A percentile compares a stretch with the other conserved stretches of the same genome.
These are phyloP conservation scores for Cyclostephanos invisitatus DNA, from an alignment of 108 stramenopile genomes.

Conservation along the genomic window DNA sequence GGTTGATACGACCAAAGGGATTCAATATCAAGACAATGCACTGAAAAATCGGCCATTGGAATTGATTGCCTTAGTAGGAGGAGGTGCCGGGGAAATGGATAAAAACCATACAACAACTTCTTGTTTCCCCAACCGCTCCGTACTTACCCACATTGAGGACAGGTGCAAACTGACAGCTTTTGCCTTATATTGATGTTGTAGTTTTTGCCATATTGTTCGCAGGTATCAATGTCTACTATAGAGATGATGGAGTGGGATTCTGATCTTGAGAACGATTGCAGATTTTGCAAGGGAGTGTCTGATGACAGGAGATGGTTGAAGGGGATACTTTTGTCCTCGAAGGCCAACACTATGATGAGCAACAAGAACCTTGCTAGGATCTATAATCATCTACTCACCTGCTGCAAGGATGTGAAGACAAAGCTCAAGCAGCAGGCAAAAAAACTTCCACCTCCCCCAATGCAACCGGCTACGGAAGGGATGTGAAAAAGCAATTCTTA, in stretches of 20 bases:
- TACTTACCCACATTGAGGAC: slow-evolving; percentile 12
- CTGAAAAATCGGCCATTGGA: slow-evolving; percentile 17
- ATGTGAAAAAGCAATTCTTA: slow-evolving; percentile 43
- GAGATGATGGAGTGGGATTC: slow-evolving; percentile 18
- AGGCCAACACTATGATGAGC: slow-evolving; percentile 22
- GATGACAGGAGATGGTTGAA: slow-evolving; percentile 14
- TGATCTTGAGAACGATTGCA: slow-evolving; percentile 15
- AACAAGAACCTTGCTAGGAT: slow-evolving; percentile 34
- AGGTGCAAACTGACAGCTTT: slow-evolving; percentile 24
- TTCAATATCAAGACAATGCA: slow-evolving; percentile 26
- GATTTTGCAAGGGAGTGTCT: slow-evolving; percentile 28
- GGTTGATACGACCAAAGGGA: slow-evolving; percentile 32
- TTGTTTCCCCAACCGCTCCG: slow-evolving; percentile 12
- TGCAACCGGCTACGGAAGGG: slow-evolving; percentile 26
- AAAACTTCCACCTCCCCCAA: slow-evolving; percentile 29
- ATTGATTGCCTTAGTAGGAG: slow-evolving; percentile 2
- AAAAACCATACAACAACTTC: slow-evolving; percentile 1
- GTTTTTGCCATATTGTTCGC: slow-evolving; percentile 22
- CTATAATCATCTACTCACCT: slow-evolving; percentile 15
- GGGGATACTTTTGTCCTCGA: slow-evolving; percentile 26
- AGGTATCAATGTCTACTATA: slow-evolving; percentile 2
- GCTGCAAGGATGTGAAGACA: slow-evolving; percentile 26
- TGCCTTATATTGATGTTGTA: slow-evolving; percentile 21
- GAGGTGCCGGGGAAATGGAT: not conserved
- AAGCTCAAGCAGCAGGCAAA: slow-evolving; percentile 13